Conservation (phyloP, 2,329 filamentous ascomycete genomes). For the Colletotrichum melonis region DNA sequence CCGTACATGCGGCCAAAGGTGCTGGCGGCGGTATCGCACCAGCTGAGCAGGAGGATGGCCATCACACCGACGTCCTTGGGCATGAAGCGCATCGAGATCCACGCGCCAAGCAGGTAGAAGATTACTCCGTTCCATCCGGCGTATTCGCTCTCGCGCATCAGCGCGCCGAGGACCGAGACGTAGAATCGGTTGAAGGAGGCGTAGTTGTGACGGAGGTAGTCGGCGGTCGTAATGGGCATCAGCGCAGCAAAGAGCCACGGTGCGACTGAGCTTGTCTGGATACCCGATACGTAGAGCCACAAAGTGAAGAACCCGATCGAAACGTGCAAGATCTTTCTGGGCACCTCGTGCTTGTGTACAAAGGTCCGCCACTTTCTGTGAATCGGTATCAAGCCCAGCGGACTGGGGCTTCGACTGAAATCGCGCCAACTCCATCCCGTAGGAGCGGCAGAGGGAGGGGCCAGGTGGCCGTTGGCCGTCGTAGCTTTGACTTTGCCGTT, state of each 20-base stretch:
- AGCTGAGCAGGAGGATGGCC: slow-evolving; percentile 89
- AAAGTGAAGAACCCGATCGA: slow-evolving; percentile 96
- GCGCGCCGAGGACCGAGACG: slow-evolving; percentile 83
- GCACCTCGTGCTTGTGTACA: slow-evolving; percentile 96
- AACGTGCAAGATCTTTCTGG: slow-evolving; percentile 91
- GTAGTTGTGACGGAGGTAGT: slow-evolving; percentile 86
- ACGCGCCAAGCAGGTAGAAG: slow-evolving; percentile 93
- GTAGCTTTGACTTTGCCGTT: slow-evolving; percentile 41
- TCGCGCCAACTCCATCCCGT: slow-evolving; percentile 83
- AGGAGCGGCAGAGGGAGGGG: slow-evolving; percentile 68
- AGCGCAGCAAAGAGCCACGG: slow-evolving; percentile 85
- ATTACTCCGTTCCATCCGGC: slow-evolving; percentile 96
- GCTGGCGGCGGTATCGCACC: slow-evolving; percentile 97
- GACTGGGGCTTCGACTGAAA: slow-evolving; percentile 91
- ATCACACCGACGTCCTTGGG: slow-evolving; percentile 95
- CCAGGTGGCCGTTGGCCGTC: slow-evolving; percentile 74
- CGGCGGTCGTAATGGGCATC: slow-evolving; percentile 84
- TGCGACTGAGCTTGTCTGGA: slow-evolving; percentile 81
- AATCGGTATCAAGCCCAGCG: slow-evolving; percentile 93
- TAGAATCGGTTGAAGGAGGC: slow-evolving; percentile 87
- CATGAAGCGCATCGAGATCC: slow-evolving; percentile 85
- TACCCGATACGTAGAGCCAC: slow-evolving; percentile 83
- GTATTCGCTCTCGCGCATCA: slow-evolving; percentile 98
- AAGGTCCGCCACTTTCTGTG: slow-evolving; percentile 92
- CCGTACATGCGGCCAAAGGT: slow-evolving; percentile 94